A percentile compares a stretch with the other conserved stretches of the same genome.
phyloP scores from a whole-genome alignment of 2,329 filamentous ascomycete genomes.

The Zelopaecilomyces penicillatus region DNA sequence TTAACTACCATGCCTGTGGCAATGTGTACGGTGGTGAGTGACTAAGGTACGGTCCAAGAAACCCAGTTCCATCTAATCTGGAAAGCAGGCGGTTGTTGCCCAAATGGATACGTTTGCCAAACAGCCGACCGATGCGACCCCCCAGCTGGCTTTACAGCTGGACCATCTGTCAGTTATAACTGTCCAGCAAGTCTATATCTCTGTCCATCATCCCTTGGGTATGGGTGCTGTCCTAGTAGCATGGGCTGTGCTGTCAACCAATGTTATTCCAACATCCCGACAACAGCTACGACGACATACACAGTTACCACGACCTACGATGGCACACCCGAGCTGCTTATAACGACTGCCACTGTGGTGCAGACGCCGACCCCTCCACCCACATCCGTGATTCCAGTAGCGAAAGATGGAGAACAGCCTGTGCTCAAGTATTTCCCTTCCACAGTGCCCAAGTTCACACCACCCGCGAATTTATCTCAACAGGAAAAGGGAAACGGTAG shows the following conservation, averaged over 20 bases:
- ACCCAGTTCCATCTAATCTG: no score
- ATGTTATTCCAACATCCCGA: constrained; percentile 41
- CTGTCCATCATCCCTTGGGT: constrained; percentile 42
- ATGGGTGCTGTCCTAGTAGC: constrained; percentile 44
- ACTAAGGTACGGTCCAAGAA: background rate
- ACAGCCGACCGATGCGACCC: constrained; percentile 31
- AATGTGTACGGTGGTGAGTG: constrained; percentile 26
- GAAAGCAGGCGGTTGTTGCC: constrained; percentile 34
- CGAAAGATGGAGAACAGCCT: constrained; percentile 17
- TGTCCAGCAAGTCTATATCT: constrained; percentile 38
- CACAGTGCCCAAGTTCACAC: constrained; percentile 32
- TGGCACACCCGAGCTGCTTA: constrained; percentile 31
- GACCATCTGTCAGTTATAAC: constrained; percentile 24
- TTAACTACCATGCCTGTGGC: constrained; percentile 34
- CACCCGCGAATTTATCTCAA: constrained; percentile 9
- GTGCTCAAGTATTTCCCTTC: constrained; percentile 38
- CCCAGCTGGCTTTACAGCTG: constrained; percentile 26
- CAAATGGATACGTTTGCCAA: constrained; percentile 36
- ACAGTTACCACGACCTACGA: constrained; percentile 37
- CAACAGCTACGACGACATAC: constrained; percentile 36
- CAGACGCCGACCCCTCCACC: constrained; percentile 30
- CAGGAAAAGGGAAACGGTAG: constrained; percentile 15
- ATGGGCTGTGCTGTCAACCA: constrained; percentile 38
- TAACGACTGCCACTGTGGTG: constrained; percentile 30
- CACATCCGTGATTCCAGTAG: constrained; percentile 17